Evolutionary conservation across 176 grass and related monocot genomes (phyloP).

Genomic region (Aegilops umbellulata): DNA sequence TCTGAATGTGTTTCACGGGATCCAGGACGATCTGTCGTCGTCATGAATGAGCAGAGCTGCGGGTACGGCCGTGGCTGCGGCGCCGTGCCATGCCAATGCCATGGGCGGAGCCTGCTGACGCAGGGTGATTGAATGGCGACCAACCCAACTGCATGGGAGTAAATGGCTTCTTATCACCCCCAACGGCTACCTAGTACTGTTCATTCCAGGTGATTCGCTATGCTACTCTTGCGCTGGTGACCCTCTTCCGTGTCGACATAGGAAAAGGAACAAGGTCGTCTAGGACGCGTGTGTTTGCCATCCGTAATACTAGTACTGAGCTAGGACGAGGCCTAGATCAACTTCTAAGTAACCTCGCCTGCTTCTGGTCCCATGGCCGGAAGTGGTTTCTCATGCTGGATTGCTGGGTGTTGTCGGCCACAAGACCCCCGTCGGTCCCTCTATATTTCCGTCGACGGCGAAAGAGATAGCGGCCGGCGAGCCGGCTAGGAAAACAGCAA

Average conservation of each 20-base stretch:
- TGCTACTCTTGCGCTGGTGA: neutral
- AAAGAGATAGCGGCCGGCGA: too few relatives aligned
- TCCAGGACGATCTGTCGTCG: neutral
- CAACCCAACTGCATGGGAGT: conserved; percentile 16
- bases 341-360: neutral
- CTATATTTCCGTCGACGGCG: too few relatives aligned
- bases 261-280: neutral
- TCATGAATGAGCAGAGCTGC: conserved; percentile 1
- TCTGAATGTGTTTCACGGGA: neutral
- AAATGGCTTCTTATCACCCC: conserved; percentile 11
- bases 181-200: conserved; percentile 18
- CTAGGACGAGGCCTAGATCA: neutral
- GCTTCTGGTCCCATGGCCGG: neutral
- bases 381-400: neutral
- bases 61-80: neutral
- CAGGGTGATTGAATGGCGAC: neutral
- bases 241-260: neutral
- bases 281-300: neutral
- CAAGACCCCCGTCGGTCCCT: too few relatives aligned
- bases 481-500: too few relatives aligned
- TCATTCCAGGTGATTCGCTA: neutral
- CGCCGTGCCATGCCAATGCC: neutral
- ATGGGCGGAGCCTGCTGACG: conserved; percentile 28
- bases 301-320: neutral
- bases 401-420: too few relatives aligned